Evolutionary conservation across 23 red algal genomes (phyloP), one percentile per base, ranked within the genome.

Genomic region (Gracilaria domingensis): DNA sequence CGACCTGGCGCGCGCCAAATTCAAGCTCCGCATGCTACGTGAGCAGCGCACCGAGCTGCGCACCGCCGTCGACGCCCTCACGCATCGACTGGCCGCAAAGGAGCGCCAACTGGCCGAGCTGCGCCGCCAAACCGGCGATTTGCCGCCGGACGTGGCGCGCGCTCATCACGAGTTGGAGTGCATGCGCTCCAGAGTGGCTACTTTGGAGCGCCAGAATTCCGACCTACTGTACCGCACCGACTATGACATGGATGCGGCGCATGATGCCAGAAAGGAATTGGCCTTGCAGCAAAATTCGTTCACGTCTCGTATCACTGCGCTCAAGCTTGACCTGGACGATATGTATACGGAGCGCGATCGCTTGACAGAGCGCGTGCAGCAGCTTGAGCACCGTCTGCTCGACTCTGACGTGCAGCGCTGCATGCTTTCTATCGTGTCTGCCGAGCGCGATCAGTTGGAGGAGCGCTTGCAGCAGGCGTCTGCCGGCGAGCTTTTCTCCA

Each of bases 391-490:
- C 4, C 67, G 67, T 44, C 20, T 73, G 17, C 35, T 73, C 9
- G 67, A 73, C 38, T 73, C 67, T 73, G 67, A 73, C 67, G 67
- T 44, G 4, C 5, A 73, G 16, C 16, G 67, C 12, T 73, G 67
- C 35, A 73, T 73, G 67, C 34, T 73, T 6, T 73, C 33, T 29
- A 23, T 73, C 38, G 67, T 73, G 17, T 73, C 67, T 73, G 67
- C 38, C 35, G 67, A 73, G 67, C 67, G 67, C 28, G 67, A 73
- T 16, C 67, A 44, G 14, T 40, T 73, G 67, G 67, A 73, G 44
- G 67, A 73, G 34, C 67, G 67, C 20, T 16, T 73, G 20, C 67
- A 73, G 16, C 30, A 73, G 11, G 38, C 38, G 9, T 30, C 23
- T 29, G 21, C 59, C 4, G 59, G 24, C 12, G 59, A 62, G 11